Percentiles rank a stretch among this genome's conserved stretches.
phyloP scores from a whole-genome alignment of 306 rosid genomes.

The Aeschynomene evenia region DNA sequence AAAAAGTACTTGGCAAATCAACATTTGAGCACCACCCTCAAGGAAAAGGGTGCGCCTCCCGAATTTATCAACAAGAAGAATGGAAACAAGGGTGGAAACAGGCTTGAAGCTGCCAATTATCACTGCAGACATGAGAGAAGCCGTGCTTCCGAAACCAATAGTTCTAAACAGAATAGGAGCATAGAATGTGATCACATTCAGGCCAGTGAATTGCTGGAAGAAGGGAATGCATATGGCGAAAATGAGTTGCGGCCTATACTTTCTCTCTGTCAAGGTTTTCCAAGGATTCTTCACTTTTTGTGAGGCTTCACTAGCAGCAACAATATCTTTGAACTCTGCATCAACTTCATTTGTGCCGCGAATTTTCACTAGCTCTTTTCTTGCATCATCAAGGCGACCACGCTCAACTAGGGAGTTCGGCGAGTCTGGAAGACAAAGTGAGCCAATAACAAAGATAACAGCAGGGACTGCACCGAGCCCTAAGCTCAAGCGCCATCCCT shows the following conservation, averaged over 20 bases:
- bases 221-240: slow-evolving; percentile 66
- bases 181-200: slow-evolving; percentile 74
- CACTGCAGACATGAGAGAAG: slow-evolving; percentile 63
- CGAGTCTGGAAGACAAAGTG: slow-evolving; percentile 64
- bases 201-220: slow-evolving; percentile 83
- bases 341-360: slow-evolving; percentile 53
- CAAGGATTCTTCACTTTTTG: slow-evolving; percentile 56
- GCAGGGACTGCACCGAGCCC: slow-evolving; percentile 80
- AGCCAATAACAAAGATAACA: slow-evolving; percentile 51
- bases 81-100: slow-evolving; percentile 48
- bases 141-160: slow-evolving; percentile 65
- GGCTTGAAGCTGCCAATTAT: slow-evolving; percentile 57
- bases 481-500: slow-evolving; percentile 81
- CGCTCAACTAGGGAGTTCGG: slow-evolving; percentile 77
- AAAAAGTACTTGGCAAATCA: slow-evolving; percentile 55
- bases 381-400: slow-evolving; percentile 42
- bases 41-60: slow-evolving; percentile 73
- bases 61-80: slow-evolving; percentile 52
- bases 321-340: slow-evolving; percentile 55
- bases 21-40: slow-evolving; percentile 78
- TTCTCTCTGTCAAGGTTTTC: slow-evolving; percentile 39
- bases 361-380: slow-evolving; percentile 42
- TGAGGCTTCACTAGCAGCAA: slow-evolving; percentile 58
- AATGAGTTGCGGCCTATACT: slow-evolving; percentile 69
- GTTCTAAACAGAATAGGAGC: slow-evolving; percentile 81